Percentiles rank a stretch among this genome's conserved stretches.
These are phyloP conservation scores for Aspergillus sp. DNA, from an alignment of 2,329 filamentous ascomycete species.

Conservation along the genomic window DNA sequence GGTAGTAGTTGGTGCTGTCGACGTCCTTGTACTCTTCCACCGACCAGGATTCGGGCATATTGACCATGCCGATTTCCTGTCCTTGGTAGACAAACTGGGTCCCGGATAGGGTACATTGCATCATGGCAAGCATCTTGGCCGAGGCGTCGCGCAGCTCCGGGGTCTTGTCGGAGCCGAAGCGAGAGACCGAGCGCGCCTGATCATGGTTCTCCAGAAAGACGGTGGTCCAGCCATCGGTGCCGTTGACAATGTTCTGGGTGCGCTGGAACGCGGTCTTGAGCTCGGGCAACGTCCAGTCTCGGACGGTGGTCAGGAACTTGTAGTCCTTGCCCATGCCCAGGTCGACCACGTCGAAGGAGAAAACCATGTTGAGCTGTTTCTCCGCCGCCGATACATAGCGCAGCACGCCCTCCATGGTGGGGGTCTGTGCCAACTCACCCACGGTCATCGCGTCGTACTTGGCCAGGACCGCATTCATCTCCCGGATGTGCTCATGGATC, in stretches of 20 bases:
- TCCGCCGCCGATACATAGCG: constrained; percentile 55
- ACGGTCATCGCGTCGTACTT: constrained; percentile 60
- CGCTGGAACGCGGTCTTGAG: constrained; percentile 54
- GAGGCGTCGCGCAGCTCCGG: constrained; percentile 47
- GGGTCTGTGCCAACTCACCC: constrained; percentile 57
- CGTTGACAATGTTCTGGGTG: constrained; percentile 59
- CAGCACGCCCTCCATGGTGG: constrained; percentile 55
- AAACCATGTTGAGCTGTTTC: constrained; percentile 68
- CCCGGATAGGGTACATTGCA: constrained; percentile 57
- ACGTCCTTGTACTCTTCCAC: constrained; percentile 69
- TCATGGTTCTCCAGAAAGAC: constrained; percentile 67
- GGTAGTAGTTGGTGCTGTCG: constrained; percentile 55
- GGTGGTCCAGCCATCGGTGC: constrained; percentile 62
- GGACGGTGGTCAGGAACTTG: constrained; percentile 52
- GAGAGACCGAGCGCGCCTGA: constrained; percentile 58
- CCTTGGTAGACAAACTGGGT: constrained; percentile 68
- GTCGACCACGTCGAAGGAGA: constrained; percentile 68
- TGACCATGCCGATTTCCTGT: constrained; percentile 66
- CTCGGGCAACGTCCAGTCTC: constrained; percentile 47
- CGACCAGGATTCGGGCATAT: constrained; percentile 59
- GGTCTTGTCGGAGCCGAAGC: constrained; percentile 55
- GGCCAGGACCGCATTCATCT: constrained; percentile 52
- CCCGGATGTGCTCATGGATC: constrained; percentile 57
- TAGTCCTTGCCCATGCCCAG: constrained; percentile 52
- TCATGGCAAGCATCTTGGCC: constrained; percentile 60